Evolutionary conservation across 306 rosid species (phyloP), one percentile per base, ranked within the genome.

Genomic region (Vicia faba): DNA sequence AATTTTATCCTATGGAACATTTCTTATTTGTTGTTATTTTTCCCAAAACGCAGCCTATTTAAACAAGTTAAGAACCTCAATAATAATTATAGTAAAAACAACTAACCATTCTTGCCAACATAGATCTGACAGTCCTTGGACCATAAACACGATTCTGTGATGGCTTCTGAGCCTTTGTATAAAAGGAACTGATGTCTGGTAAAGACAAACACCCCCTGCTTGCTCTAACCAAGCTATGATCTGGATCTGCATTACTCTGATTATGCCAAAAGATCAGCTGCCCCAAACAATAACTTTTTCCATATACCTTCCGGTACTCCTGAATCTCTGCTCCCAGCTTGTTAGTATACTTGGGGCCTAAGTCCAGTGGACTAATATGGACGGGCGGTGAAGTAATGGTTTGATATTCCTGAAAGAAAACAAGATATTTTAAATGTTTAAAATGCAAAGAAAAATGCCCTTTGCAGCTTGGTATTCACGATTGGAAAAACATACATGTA

Each of bases 211-310:
- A 95, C 57, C 99, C 99, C 84, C 91, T 76, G 70, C 91, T 78
- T 13, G 88, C 85, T 81, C 82, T 82, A 33, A 81, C 91, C 73
- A 95, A 81, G 80, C 69, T 85, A 74, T 71, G 80, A 64, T 88
- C 99, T 43, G 97, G 96, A 71, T 95, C 91, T 1, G 73, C 84
- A 75, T 79, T 86, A 74, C 93, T 81, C 85, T 90, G 97, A 80
- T 91, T 91, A 74, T 95, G 79, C 99, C 99, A 95, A 81, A 85
- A 95, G 79, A 95, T 86, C 58, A 95, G 89, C 89, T 95, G 99
- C 66, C 97, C 96, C 73, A 95, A 82, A 81, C 99, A 95, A 81
- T 95, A 95, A 73, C 88, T 91, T 80, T 82, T 92, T 69, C 97
- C 91, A 44, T 95, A 95, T 0, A 85, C 87, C 83, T 95, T 95